Evolutionary conservation across 805 yeast genomes (phyloP).

Genomic region (Candida alai): DNA sequence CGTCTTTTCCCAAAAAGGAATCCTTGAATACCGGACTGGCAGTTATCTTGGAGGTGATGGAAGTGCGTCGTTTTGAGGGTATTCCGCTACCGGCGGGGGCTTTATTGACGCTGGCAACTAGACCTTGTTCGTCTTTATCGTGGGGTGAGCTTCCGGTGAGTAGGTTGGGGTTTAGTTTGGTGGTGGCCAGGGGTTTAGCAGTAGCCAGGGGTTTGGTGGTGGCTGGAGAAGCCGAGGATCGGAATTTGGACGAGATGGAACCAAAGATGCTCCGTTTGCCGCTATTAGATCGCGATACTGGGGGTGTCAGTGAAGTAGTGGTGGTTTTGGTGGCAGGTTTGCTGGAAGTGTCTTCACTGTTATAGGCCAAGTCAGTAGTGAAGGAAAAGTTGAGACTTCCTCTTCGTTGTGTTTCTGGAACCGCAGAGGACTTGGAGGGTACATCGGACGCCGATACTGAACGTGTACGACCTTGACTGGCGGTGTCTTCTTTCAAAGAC

Average conservation of each 20-base stretch:
- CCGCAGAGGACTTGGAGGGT: constrained; percentile 7
- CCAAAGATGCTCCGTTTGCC: constrained; percentile 29
- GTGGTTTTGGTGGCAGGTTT: constrained; percentile 13
- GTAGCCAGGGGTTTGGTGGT: constrained; percentile 6
- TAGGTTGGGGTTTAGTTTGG: constrained; percentile 6
- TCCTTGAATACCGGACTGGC: constrained; percentile 8
- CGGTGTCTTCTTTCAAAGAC: too few relatives aligned
- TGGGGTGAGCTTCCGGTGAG: constrained; percentile 12
- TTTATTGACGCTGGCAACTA: constrained; percentile 17
- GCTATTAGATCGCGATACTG: constrained; percentile 15
- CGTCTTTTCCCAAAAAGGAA: constrained; percentile 7
- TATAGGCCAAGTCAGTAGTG: constrained; percentile 6
- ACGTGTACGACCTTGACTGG: constrained; percentile 29
- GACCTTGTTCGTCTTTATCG: constrained; percentile 15
- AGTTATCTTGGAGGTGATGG: constrained; percentile 9
- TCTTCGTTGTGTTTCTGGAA: constrained; percentile 9
- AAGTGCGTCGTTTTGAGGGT: constrained; percentile 9
- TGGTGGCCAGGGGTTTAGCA: constrained; percentile 3
- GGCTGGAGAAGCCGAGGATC: constrained; percentile 14
- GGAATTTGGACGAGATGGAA: constrained; percentile 39
- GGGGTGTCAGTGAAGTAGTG: constrained; percentile 10
- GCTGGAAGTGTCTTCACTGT: constrained; percentile 2
- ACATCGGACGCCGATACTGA: constrained; percentile 18
- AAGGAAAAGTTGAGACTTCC: constrained; percentile 11
- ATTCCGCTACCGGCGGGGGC: constrained; percentile 23